A percentile compares a stretch with the other conserved stretches of the same genome.
phyloP scores from a whole-genome alignment of 2,329 filamentous ascomycete species.

The Xylaria sp. region DNA sequence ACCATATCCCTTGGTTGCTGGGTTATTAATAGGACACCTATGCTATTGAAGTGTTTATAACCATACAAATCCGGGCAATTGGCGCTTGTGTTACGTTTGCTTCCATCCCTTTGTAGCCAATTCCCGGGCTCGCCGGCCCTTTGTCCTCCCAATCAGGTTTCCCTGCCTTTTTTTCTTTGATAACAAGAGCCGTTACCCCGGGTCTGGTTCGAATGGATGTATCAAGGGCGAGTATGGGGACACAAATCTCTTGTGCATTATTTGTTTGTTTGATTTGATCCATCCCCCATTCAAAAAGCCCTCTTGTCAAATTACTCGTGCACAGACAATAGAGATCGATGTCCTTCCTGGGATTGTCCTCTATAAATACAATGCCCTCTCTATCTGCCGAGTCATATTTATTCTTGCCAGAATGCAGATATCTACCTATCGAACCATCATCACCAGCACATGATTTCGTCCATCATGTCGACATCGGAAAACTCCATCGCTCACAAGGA shows the following conservation, averaged over 20 bases:
- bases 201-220: not conserved
- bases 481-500: too few relatives aligned
- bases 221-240: not conserved
- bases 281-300: not conserved
- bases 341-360: too few relatives aligned
- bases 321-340: not conserved
- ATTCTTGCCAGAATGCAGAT: too few relatives aligned
- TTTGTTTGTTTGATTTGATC: not conserved
- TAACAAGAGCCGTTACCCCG: too few relatives aligned
- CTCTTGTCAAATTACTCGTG: not conserved
- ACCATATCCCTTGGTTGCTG: not conserved
- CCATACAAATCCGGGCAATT: not conserved
- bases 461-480: too few relatives aligned
- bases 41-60: not conserved
- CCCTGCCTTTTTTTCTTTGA: too few relatives aligned
- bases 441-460: too few relatives aligned
- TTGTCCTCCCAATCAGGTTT: not conserved
- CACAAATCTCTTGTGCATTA: not conserved
- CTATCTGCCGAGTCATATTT: too few relatives aligned
- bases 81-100: not conserved
- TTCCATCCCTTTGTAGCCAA: not conserved
- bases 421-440: too few relatives aligned
- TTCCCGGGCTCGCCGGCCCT: not conserved
- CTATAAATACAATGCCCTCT: too few relatives aligned
- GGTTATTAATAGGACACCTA: not conserved